Conservation (phyloP, 176 grass and related monocot genomes). For the Triticum urartu region DNA sequence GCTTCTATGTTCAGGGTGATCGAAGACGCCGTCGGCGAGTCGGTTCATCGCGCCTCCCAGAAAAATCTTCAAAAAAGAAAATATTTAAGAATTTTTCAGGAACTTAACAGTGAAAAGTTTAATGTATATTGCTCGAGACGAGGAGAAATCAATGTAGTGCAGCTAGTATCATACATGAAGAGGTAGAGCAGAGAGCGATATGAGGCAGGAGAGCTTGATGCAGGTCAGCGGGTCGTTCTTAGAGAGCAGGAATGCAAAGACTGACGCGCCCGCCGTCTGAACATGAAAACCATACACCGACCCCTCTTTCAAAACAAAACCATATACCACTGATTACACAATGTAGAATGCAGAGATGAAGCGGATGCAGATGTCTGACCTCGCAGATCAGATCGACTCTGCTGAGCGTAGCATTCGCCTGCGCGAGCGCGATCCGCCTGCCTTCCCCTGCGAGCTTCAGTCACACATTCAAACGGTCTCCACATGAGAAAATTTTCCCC, state of each 20-base stretch:
- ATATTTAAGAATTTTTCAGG: neutral
- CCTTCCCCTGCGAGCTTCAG: constrained; percentile 53
- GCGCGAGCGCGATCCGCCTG: constrained; percentile 49
- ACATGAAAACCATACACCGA: neutral
- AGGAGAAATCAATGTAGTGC: neutral
- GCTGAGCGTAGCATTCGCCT: constrained; percentile 56
- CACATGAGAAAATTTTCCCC: neutral
- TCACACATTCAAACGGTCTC: neutral
- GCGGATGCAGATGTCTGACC: constrained; percentile 7
- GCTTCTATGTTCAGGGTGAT: constrained; percentile 10
- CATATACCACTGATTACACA: neutral
- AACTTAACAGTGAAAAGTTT: neutral
- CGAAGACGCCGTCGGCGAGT: constrained; percentile 41
- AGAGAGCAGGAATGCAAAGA: constrained; percentile 52
- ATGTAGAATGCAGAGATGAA: neutral
- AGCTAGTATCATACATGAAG: constrained; percentile 16
- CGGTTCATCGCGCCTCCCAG: constrained; percentile 25
- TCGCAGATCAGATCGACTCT: constrained; percentile 64
- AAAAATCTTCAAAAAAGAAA: constrained; percentile 28
- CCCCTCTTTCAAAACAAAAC: neutral
- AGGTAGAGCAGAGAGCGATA: constrained; percentile 45
- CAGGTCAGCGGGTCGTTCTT: constrained; percentile 48
- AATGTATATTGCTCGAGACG: neutral
- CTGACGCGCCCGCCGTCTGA: constrained; percentile 48
- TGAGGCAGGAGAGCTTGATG: constrained; percentile 47